These are phyloP conservation scores for Babesia divergens DNA, from an alignment of 169 alveolate species.

Conservation along the genomic window DNA sequence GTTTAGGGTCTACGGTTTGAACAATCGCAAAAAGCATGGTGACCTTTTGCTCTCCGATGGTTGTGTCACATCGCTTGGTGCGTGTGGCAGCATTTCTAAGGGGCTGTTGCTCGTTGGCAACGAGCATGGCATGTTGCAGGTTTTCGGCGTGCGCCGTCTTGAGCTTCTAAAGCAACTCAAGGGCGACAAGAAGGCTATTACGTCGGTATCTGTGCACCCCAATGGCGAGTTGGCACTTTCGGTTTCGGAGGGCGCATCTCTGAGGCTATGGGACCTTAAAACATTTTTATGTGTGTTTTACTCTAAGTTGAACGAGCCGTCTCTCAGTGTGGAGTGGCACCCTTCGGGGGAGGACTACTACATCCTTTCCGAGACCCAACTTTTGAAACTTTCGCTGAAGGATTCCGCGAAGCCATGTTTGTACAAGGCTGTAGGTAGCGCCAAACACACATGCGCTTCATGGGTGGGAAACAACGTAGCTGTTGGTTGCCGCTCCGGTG, in stretches of 20 bases:
- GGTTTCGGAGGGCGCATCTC: slow-evolving; percentile 19
- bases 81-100: slow-evolving; percentile 26
- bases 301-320: slow-evolving; percentile 22
- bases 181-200: slow-evolving; percentile 47
- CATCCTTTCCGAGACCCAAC: slow-evolving; percentile 17
- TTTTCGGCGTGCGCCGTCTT: slow-evolving; percentile 24
- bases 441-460: slow-evolving; percentile 10
- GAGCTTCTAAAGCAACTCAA: slow-evolving; percentile 26
- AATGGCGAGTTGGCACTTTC: slow-evolving; percentile 54
- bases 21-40: slow-evolving; percentile 54
- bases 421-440: not conserved
- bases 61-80: slow-evolving; percentile 41
- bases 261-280: slow-evolving; percentile 63
- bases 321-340: slow-evolving; percentile 43
- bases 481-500: slow-evolving; percentile 29
- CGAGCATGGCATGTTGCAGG: slow-evolving; percentile 43
- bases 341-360: slow-evolving; percentile 17
- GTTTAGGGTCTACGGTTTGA: slow-evolving; percentile 47
- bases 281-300: slow-evolving; percentile 52
- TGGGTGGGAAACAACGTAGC: slow-evolving; percentile 13
- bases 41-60: slow-evolving; percentile 61
- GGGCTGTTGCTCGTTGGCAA: slow-evolving; percentile 57
- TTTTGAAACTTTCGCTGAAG: slow-evolving; percentile 5
- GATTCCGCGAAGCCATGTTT: slow-evolving; percentile 7
- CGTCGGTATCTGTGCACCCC: slow-evolving; percentile 51